Evolutionary conservation across 2,329 filamentous ascomycete species (phyloP).

Genomic region (Colletotrichum sp.): DNA sequence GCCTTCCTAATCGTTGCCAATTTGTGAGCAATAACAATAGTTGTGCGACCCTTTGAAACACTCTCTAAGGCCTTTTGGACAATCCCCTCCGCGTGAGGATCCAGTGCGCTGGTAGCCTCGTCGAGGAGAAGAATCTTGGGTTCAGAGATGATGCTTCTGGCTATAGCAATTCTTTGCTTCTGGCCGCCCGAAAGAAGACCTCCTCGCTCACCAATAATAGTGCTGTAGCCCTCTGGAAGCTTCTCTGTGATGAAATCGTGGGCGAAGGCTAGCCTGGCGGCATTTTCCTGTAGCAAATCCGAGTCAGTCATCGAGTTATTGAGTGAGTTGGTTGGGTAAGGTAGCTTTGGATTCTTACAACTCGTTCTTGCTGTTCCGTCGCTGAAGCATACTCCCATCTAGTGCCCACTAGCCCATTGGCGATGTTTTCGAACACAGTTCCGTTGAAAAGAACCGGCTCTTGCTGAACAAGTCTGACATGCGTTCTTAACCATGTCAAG

Average conservation of each 20-base stretch:
- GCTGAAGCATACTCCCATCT: background rate
- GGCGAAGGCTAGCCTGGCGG: constrained; percentile 25
- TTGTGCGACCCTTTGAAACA: constrained; percentile 61
- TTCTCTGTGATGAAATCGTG: constrained; percentile 26
- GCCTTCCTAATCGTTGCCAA: constrained; percentile 42
- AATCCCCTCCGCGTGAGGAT: constrained; percentile 45
- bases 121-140: constrained; percentile 68
- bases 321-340: background rate
- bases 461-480: constrained; percentile 33
- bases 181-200: constrained; percentile 57
- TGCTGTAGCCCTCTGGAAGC: constrained; percentile 26
- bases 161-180: constrained; percentile 69
- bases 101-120: constrained; percentile 66
- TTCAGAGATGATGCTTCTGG: constrained; percentile 64
- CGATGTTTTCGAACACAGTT: constrained; percentile 26
- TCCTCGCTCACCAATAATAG: constrained; percentile 27
- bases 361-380: background rate
- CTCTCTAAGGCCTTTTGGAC: constrained; percentile 60
- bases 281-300: constrained; percentile 38
- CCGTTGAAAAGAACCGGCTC: constrained; percentile 29
- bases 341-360: background rate
- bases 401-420: constrained; percentile 24
- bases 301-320: constrained; percentile 22
- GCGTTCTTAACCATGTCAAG: constrained; percentile 31
- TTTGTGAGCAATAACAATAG: constrained; percentile 68